phyloP scores from a whole-genome alignment of 768 basidiomycete genomes.

The Strobilomyces dryophilus region DNA sequence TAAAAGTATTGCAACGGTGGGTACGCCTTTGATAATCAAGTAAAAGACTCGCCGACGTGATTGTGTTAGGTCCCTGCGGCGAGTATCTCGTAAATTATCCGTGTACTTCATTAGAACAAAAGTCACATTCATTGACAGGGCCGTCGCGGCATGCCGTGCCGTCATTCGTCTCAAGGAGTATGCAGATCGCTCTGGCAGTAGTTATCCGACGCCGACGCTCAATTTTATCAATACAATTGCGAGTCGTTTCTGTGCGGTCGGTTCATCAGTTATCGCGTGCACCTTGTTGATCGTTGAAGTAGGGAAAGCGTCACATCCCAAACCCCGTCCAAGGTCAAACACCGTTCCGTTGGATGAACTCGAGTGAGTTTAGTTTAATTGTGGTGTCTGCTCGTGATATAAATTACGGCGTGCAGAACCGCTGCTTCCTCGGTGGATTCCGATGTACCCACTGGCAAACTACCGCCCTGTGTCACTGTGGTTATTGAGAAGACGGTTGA shows the following conservation, averaged over 20 bases:
- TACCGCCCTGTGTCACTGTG: constrained; percentile 15
- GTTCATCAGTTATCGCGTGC: background rate
- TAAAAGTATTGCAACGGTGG: constrained; percentile 23
- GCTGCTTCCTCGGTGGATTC: constrained; percentile 7
- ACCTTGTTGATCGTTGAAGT: background rate
- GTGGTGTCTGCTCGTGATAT: background rate
- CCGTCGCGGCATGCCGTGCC: constrained; percentile 54
- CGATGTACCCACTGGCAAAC: constrained; percentile 8
- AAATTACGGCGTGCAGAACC: constrained; percentile 2
- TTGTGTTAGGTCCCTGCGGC: constrained; percentile 56
- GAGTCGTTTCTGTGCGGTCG: constrained; percentile 15
- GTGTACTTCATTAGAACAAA: background rate
- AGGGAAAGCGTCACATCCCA: constrained; percentile 14
- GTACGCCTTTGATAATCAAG: background rate
- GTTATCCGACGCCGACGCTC: constrained; percentile 18
- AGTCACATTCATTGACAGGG: constrained; percentile 14
- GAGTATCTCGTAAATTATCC: constrained; percentile 48
- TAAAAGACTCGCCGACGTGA: background rate
- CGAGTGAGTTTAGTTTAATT: constrained; percentile 9
- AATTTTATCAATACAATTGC: constrained; percentile 19
- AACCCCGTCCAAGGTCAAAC: constrained; percentile 9
- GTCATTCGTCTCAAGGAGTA: constrained; percentile 65
- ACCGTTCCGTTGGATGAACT: constrained; percentile 17
- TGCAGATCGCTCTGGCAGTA: constrained; percentile 25
- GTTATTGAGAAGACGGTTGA: constrained; percentile 3